Evolutionary conservation across 257 asterid species (phyloP).

Genomic region (Gardenia jasminoides): DNA sequence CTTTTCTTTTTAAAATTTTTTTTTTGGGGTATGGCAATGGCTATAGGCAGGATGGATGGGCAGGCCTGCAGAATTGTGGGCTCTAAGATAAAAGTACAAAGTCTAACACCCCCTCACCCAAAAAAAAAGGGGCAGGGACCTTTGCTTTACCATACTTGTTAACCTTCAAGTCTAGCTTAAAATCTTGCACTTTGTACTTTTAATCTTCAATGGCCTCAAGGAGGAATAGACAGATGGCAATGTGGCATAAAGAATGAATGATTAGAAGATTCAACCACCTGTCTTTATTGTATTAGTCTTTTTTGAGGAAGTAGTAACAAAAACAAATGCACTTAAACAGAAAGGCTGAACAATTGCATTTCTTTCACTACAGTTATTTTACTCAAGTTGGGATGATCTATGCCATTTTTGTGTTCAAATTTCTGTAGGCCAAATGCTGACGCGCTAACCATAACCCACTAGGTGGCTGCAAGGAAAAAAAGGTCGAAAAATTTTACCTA

Average conservation of each 20-base stretch:
- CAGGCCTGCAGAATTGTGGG: not conserved
- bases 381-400: not conserved
- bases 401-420: not conserved
- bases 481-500: conserved; percentile 19
- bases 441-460: not conserved
- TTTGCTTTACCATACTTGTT: not conserved
- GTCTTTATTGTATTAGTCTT: not conserved
- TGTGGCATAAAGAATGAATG: not conserved
- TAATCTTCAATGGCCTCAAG: not conserved
- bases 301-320: not conserved
- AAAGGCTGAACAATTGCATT: not conserved
- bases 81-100: not conserved
- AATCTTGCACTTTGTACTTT: not conserved
- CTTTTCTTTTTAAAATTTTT: not conserved
- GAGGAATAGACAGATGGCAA: not conserved
- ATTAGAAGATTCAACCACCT: not conserved
- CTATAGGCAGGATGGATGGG: not conserved
- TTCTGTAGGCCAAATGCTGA: not conserved
- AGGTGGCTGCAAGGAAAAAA: not conserved
- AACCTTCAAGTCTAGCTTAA: not conserved
- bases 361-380: not conserved
- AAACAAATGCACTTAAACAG: not conserved
- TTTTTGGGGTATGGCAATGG: too few species aligned
- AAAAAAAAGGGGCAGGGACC: too few species aligned
- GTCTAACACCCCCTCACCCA: not conserved